Evolutionary conservation across 2,329 filamentous ascomycete genomes (phyloP).

Genomic region (Eurotiales sp.): DNA sequence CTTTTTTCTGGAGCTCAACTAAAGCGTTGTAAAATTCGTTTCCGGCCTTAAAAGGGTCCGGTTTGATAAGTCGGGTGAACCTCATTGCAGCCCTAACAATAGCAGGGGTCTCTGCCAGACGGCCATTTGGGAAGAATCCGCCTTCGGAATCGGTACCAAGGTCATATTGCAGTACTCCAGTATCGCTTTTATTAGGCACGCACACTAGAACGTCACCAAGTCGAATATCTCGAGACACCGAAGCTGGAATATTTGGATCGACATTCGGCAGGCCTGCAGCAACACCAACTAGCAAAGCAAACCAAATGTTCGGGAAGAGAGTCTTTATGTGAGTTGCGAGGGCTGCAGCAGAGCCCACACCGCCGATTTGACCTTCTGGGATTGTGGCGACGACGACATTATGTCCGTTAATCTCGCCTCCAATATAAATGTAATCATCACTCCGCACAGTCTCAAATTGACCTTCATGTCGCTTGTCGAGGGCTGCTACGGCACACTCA

Average conservation of each 20-base stretch:
- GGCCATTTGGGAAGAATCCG: conserved; percentile 24
- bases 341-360: conserved; percentile 30
- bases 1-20: neutral
- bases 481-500: conserved; percentile 30
- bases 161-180: conserved; percentile 31
- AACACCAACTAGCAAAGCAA: conserved; percentile 36
- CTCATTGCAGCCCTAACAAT: conserved; percentile 28
- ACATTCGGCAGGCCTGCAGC: conserved; percentile 33
- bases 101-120: conserved; percentile 22
- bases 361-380: conserved; percentile 33
- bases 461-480: conserved; percentile 31
- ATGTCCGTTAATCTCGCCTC: conserved; percentile 34
- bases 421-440: conserved; percentile 36
- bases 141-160: conserved; percentile 31
- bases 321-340: conserved; percentile 33
- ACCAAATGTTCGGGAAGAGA: conserved; percentile 36
- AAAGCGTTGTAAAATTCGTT: neutral
- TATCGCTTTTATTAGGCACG: conserved; percentile 20
- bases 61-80: neutral
- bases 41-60: neutral
- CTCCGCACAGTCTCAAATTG: conserved; percentile 28
- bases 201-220: conserved; percentile 37
- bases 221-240: conserved; percentile 31
- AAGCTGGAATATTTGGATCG: conserved; percentile 9
- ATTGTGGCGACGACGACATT: conserved; percentile 35